These are phyloP conservation scores for Neofusicoccum sp. DNA, from an alignment of 2,329 filamentous ascomycete species.

Conservation along the genomic window DNA sequence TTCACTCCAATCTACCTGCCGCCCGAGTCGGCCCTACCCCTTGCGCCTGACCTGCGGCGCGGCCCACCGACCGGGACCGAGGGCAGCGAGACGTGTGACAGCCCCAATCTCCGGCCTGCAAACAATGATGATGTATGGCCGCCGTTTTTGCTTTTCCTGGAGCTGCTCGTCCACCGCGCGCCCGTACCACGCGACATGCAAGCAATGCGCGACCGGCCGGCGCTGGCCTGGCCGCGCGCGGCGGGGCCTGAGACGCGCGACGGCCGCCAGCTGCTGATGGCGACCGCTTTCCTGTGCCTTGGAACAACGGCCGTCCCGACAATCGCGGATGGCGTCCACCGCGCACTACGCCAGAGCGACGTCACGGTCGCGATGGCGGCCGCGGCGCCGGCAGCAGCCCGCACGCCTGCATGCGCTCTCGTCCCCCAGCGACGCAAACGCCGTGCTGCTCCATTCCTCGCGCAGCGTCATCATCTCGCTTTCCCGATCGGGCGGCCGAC, in stretches of 20 bases:
- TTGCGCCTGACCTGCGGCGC: slow-evolving; percentile 8
- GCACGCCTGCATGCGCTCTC: neutral
- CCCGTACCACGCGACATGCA: slow-evolving; percentile 21
- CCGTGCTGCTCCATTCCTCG: neutral
- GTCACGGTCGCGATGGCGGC: neutral
- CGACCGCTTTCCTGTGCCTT: slow-evolving; percentile 19
- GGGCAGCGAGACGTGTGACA: slow-evolving; percentile 10
- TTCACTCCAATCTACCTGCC: slow-evolving; percentile 18
- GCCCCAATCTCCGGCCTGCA: slow-evolving; percentile 20
- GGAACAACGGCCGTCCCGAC: slow-evolving; percentile 22
- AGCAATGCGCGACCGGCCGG: slow-evolving; percentile 2
- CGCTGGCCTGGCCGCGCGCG: slow-evolving; percentile 9
- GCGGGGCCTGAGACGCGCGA: slow-evolving; percentile 17
- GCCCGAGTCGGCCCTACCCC: slow-evolving; percentile 18
- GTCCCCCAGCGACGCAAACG: neutral
- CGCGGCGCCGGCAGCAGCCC: neutral
- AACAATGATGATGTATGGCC: slow-evolving; percentile 17
- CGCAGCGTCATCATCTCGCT: neutral
- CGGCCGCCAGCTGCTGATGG: slow-evolving; percentile 13
- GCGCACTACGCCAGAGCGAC: slow-evolving; percentile 14
- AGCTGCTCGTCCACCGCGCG: slow-evolving; percentile 10
- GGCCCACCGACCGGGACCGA: slow-evolving; percentile 17
- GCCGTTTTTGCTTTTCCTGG: slow-evolving; percentile 18
- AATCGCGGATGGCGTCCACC: slow-evolving; percentile 9
- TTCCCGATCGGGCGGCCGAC: neutral